These are phyloP conservation scores for Kondoa subrosea DNA, from an alignment of 768 basidiomycete species.

Conservation along the genomic window DNA sequence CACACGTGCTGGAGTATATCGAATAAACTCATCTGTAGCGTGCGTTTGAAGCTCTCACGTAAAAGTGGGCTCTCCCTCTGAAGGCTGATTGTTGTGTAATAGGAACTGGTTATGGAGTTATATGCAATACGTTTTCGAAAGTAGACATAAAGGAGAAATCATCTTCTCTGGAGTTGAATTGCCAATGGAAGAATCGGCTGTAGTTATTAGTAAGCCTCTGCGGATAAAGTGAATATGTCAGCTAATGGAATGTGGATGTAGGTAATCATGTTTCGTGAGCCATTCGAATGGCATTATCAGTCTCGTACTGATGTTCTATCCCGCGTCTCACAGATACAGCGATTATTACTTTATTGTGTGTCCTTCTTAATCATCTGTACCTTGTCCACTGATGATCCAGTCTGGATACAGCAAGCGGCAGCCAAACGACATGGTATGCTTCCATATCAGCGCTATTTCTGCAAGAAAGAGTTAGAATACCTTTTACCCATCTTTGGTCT, in stretches of 20 bases:
- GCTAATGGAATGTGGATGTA: neutral
- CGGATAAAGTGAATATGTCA: neutral
- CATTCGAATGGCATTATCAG: neutral
- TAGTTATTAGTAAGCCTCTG: neutral
- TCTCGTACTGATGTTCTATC: neutral
- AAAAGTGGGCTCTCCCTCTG: neutral
- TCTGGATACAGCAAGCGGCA: neutral
- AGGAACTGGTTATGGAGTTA: neutral
- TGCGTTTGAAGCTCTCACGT: neutral
- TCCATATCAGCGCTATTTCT: constrained; percentile 1
- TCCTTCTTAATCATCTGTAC: neutral
- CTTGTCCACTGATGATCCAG: neutral
- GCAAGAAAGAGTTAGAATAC: neutral
- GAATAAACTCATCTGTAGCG: neutral
- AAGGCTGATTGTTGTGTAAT: neutral
- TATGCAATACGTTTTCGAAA: constrained; percentile 4
- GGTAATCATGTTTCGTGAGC: neutral
- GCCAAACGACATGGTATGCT: constrained; percentile 1
- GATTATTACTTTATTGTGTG: constrained; percentile 4
- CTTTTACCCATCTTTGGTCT: constrained; percentile 7
- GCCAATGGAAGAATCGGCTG: neutral
- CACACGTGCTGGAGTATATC: neutral
- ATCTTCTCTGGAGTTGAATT: constrained; percentile 2
- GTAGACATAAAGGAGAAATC: neutral
- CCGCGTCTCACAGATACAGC: constrained; percentile 1